These are phyloP conservation scores for Potentilla sterilis DNA, from an alignment of 306 rosid species.

Conservation along the genomic window DNA sequence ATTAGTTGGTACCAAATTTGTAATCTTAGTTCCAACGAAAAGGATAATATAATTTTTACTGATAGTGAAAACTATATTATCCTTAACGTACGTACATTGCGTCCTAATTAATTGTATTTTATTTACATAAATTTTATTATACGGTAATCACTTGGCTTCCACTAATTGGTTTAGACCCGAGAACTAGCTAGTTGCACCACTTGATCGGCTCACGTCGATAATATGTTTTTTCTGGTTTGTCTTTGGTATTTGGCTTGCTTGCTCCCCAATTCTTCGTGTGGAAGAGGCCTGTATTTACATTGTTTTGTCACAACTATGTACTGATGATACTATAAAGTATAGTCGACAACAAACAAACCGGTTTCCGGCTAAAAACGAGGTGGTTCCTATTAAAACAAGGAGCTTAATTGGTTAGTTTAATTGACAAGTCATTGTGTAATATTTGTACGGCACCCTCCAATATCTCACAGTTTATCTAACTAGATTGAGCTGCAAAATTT, in stretches of 20 bases:
- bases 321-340: slow-evolving; percentile 2
- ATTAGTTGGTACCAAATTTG: background rate
- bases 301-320: background rate
- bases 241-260: background rate
- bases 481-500: background rate
- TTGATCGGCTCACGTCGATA: background rate
- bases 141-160: slow-evolving; percentile 5
- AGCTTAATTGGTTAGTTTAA: background rate
- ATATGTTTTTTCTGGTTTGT: background rate
- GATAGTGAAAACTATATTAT: background rate
- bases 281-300: background rate
- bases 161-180: background rate
- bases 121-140: background rate
- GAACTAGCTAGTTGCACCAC: background rate
- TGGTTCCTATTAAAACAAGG: background rate
- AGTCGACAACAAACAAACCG: background rate
- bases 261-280: background rate
- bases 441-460: background rate
- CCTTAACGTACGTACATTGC: background rate
- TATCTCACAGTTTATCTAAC: background rate
- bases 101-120: background rate
- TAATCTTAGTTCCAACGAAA: slow-evolving; percentile 4
- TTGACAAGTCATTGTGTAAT: background rate
- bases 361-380: background rate
- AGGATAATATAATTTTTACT: slow-evolving; percentile 17